Evolutionary conservation across 2,329 filamentous ascomycete species (phyloP), one percentile per base, ranked within the genome.

Genomic region (Paraphoma chrysanthemicola): DNA sequence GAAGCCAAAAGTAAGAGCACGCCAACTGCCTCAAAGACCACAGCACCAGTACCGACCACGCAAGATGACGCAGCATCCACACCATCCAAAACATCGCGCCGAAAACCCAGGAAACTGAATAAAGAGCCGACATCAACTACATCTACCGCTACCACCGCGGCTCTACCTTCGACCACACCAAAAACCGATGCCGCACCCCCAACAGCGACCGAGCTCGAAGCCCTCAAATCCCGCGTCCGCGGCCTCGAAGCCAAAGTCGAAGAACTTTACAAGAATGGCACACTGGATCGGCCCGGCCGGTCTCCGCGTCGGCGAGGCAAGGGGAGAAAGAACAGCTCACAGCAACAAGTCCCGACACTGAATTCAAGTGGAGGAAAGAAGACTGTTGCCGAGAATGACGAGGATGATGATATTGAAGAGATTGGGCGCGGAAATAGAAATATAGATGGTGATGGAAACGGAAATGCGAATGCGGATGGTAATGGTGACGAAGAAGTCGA

Each of bases 191-290:
- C 51, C 4, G 54, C 63, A 23, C 46, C 57, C 4, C 57, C 68
- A 29, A 62, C 66, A 3, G 47, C 67, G 1, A 48, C 54, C 31
- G 74, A 77, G 42, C 64, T 77, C 14, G 72, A 76, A 62, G 73
- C 73, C 1, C 62, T 77, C 1, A 76, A 77, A 39, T 68, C 66
- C 1, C 70, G 74, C 28, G 71, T 77, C 10, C 61, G 69, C 30
- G 72, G 70, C 16, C 64, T 77, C 11, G 74, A 77, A 59, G 68
- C 73, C 8, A 75, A 75, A 48, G 73, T 77, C 6, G 74, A 77
- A 51, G 68, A 74, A 12, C 63, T 77, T 1, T 76, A 75, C 51
- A 67, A 62, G 23, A 29, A 43, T 56, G n/a, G 48, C 36, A 48
- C 47, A n/a, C 51, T 59, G 39, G 54, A 51, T 7, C 56, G 63